Conservation (phyloP, 176 grass and related monocot species). For the Musa troglodytarum region DNA sequence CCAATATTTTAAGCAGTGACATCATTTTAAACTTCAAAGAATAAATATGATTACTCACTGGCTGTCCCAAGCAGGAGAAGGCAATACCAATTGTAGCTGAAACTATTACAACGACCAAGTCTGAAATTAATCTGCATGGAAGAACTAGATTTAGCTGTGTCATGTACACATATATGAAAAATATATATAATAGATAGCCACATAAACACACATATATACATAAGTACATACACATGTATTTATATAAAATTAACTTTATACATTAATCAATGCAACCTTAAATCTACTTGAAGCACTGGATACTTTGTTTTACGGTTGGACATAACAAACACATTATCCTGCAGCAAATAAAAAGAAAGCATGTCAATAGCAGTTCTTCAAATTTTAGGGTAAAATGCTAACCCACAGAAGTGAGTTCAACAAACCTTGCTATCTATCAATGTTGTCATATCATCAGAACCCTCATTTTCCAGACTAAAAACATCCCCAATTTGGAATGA, state of each 20-base stretch:
- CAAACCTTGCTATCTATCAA: slow-evolving; percentile 88
- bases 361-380: not conserved
- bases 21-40: not conserved
- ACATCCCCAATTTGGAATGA: slow-evolving; percentile 98
- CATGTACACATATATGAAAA: not conserved
- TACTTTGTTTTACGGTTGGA: slow-evolving; percentile 98
- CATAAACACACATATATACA: not conserved
- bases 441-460: slow-evolving; percentile 83
- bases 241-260: not conserved
- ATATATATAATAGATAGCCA: no score
- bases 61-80: slow-evolving; percentile 71
- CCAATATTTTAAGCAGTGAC: no score
- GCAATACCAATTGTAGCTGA: slow-evolving; percentile 90
- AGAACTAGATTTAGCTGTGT: slow-evolving; percentile 23
- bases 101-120: slow-evolving; percentile 92
- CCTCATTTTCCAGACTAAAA: slow-evolving; percentile 74
- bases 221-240: not conserved
- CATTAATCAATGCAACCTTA: slow-evolving; percentile 33
- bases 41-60: slow-evolving; percentile 43
- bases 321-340: slow-evolving; percentile 99
- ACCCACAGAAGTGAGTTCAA: not conserved
- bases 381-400: not conserved
- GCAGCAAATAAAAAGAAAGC: slow-evolving; percentile 9
- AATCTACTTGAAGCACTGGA: slow-evolving; percentile 88
- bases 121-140: slow-evolving; percentile 93